These are phyloP conservation scores for Hyphodiscus hymeniophilus DNA, from an alignment of 495 filamentous ascomycete genomes.

Conservation along the genomic window DNA sequence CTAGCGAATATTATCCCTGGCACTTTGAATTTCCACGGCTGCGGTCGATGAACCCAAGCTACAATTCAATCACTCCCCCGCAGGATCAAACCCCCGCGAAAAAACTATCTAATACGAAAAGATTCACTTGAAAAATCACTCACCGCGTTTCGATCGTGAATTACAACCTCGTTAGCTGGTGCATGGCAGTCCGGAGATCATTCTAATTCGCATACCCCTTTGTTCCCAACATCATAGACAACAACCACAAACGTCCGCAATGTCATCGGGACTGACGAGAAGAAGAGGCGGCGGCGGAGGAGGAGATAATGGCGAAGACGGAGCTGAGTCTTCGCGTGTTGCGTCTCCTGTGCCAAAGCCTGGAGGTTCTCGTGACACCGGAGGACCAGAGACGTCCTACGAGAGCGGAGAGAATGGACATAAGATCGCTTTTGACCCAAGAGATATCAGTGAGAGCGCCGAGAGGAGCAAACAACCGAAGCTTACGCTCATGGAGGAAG, in stretches of 20 bases:
- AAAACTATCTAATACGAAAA: constrained; percentile 1
- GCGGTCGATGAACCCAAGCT: neutral
- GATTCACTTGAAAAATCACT: neutral
- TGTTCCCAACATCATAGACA: neutral
- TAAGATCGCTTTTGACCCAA: constrained; percentile 95
- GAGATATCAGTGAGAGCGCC: constrained; percentile 93
- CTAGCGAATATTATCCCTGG: constrained; percentile 1
- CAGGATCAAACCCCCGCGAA: neutral
- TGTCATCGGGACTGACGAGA: constrained; percentile 71
- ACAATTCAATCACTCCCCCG: neutral
- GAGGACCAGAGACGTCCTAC: constrained; percentile 81
- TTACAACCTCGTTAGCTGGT: neutral
- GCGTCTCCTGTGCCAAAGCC: constrained; percentile 56
- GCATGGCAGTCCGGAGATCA: constrained; percentile 6
- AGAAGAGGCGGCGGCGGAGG: constrained; percentile 61
- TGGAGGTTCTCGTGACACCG: constrained; percentile 50
- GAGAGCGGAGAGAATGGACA: constrained; percentile 92
- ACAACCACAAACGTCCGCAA: constrained; percentile 22
- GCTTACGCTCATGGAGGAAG: constrained; percentile 96
- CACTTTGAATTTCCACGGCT: neutral
- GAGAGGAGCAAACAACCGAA: constrained; percentile 98
- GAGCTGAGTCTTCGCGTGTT: constrained; percentile 54
- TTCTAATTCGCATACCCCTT: constrained; percentile 11
- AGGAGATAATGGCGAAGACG: constrained; percentile 40
- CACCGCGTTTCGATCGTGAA: neutral